These are phyloP conservation scores for Kodamaea derodonti DNA, from an alignment of 1,139 yeast genomes.

Conservation along the genomic window DNA sequence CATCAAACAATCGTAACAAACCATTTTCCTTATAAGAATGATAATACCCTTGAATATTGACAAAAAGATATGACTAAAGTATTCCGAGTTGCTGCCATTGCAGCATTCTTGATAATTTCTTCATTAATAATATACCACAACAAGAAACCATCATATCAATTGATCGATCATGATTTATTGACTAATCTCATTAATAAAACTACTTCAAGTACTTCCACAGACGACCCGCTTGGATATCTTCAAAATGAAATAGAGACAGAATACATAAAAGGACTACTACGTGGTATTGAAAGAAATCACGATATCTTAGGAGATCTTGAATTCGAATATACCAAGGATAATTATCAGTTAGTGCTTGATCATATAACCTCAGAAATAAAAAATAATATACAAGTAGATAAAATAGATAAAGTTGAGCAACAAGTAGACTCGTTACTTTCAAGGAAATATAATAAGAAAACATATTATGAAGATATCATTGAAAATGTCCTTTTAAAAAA, in stretches of 20 bases:
- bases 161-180: not conserved
- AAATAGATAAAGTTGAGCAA: not conserved
- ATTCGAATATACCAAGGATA: conserved; percentile 4
- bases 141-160: not conserved
- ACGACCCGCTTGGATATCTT: conserved; percentile 8
- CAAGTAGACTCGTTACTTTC: not conserved
- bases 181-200: not conserved
- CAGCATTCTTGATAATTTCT: too few species aligned
- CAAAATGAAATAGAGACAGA: conserved; percentile 8
- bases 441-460: conserved; percentile 7
- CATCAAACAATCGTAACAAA: too few species aligned
- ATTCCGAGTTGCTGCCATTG: too few species aligned
- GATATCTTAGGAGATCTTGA: conserved; percentile 6
- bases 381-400: not conserved
- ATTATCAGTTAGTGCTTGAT: conserved; percentile 6
- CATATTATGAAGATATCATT: conserved; percentile 10
- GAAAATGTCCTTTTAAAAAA: conserved; percentile 10
- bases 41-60: too few species aligned
- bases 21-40: too few species aligned
- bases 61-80: too few species aligned
- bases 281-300: conserved; percentile 6
- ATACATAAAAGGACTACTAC: conserved; percentile 8
- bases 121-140: too few species aligned
- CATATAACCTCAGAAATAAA: conserved; percentile 7
- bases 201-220: too few species aligned